Evolutionary conservation across 2,329 filamentous ascomycete genomes (phyloP).

Genomic region (Aspergillus arachidicola): DNA sequence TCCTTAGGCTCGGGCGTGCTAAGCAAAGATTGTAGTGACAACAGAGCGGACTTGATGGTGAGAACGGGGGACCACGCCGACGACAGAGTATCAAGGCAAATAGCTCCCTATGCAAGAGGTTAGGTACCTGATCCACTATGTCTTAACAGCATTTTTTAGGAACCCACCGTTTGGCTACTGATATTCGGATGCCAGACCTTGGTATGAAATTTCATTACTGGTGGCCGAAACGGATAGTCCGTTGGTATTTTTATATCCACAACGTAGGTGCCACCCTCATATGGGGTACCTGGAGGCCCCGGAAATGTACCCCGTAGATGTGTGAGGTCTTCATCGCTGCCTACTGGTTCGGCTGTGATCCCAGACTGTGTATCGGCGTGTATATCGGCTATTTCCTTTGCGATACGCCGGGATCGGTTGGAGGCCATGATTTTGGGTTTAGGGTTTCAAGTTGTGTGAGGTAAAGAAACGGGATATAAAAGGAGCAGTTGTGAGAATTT

Average conservation of each 20-base stretch:
- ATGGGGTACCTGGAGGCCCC: slow-evolving; percentile 90
- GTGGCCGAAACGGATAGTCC: slow-evolving; percentile 92
- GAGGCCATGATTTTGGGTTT: slow-evolving; percentile 50
- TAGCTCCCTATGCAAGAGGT: slow-evolving; percentile 72
- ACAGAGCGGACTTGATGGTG: slow-evolving; percentile 91
- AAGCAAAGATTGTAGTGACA: slow-evolving; percentile 90
- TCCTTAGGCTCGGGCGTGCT: slow-evolving; percentile 94
- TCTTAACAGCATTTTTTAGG: too few relatives aligned
- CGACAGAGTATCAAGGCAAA: slow-evolving; percentile 91
- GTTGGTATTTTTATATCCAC: slow-evolving; percentile 86
- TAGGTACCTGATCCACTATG: background rate
- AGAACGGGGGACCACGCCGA: slow-evolving; percentile 93
- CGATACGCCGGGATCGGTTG: slow-evolving; percentile 59
- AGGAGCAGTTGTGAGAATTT: background rate
- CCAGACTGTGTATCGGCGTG: slow-evolving; percentile 71
- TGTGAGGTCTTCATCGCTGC: slow-evolving; percentile 69
- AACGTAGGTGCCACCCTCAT: slow-evolving; percentile 79
- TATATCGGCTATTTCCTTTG: slow-evolving; percentile 54
- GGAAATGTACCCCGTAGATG: slow-evolving; percentile 81
- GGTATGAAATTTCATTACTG: slow-evolving; percentile 86
- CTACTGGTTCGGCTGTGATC: slow-evolving; percentile 68
- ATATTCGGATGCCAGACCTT: slow-evolving; percentile 98
- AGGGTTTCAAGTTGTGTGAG: background rate
- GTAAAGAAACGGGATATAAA: background rate
- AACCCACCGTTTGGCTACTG: slow-evolving; percentile 83